These are phyloP conservation scores for Vanrija humicola DNA, from an alignment of 1,284 basidiomycete genomes.

Conservation along the genomic window DNA sequence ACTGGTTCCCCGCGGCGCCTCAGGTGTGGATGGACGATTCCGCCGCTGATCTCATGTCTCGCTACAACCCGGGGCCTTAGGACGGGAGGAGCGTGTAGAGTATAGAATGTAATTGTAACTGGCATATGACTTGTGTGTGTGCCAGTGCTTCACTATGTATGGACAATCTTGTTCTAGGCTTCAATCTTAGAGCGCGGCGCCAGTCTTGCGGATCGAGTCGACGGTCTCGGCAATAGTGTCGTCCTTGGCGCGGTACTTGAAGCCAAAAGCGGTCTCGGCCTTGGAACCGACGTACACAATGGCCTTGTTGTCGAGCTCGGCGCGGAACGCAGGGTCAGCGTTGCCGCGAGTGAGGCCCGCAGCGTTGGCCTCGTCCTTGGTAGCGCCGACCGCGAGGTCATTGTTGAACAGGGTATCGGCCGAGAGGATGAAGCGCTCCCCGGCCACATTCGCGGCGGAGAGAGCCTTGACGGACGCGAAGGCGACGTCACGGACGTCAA, in stretches of 20 bases:
- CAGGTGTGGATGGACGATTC: conserved; percentile 15
- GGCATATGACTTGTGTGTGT: too few species aligned
- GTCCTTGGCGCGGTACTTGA: neutral
- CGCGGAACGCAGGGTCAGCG: neutral
- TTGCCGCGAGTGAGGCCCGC: neutral
- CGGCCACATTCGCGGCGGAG: conserved; percentile 52
- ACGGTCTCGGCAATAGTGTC: conserved; percentile 1
- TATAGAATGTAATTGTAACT: too few species aligned
- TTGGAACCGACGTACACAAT: neutral
- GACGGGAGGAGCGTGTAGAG: too few species aligned
- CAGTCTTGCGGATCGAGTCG: too few species aligned
- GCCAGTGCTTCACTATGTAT: too few species aligned
- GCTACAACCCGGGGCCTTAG: too few species aligned
- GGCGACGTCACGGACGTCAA: neutral
- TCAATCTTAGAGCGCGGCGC: too few species aligned
- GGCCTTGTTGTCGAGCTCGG: neutral
- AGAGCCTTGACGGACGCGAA: neutral
- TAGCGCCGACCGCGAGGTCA: conserved; percentile 19
- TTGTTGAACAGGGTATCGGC: conserved; percentile 41
- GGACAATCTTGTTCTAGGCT: too few species aligned
- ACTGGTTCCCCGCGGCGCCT: conserved; percentile 19
- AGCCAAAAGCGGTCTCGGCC: neutral
- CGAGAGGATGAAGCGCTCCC: conserved; percentile 57
- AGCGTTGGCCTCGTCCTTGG: neutral
- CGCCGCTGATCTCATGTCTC: too few species aligned